Evolutionary conservation across 2,329 filamentous ascomycete genomes (phyloP).

Genomic region (Dothistroma septosporum): DNA sequence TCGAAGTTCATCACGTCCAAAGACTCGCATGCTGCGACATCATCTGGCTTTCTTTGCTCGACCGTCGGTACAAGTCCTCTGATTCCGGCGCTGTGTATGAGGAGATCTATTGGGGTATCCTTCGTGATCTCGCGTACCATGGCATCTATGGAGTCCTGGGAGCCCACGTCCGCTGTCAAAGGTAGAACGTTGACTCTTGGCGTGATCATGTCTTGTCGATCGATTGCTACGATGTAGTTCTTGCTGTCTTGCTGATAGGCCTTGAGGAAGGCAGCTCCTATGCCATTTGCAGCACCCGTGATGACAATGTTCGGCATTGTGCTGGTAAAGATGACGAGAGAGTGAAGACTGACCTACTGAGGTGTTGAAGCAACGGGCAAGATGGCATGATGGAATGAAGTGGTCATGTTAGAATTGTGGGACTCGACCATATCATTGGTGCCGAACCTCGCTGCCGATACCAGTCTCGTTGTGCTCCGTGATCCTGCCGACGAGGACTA

Average conservation of each 20-base stretch:
- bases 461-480: not conserved
- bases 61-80: slow-evolving; percentile 41
- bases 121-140: slow-evolving; percentile 19
- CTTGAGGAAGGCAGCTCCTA: slow-evolving; percentile 36
- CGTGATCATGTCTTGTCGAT: slow-evolving; percentile 20
- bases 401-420: not conserved
- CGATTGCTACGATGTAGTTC: slow-evolving; percentile 34
- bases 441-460: not conserved
- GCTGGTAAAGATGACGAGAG: not conserved
- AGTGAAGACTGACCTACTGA: not conserved
- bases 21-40: slow-evolving; percentile 42
- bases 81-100: slow-evolving; percentile 45
- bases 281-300: slow-evolving; percentile 38
- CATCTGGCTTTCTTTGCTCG: slow-evolving; percentile 24
- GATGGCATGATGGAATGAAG: not conserved
- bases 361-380: not conserved
- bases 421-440: not conserved
- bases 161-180: slow-evolving; percentile 29
- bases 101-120: slow-evolving; percentile 33
- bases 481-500: too few relatives aligned
- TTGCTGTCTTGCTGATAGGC: slow-evolving; percentile 23
- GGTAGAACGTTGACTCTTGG: slow-evolving; percentile 15
- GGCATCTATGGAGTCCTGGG: slow-evolving; percentile 23
- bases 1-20: slow-evolving; percentile 37
- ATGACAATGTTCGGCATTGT: slow-evolving; percentile 31